phyloP scores from a whole-genome alignment of 148 eudicot species.

The Salicornia ramosissima region DNA sequence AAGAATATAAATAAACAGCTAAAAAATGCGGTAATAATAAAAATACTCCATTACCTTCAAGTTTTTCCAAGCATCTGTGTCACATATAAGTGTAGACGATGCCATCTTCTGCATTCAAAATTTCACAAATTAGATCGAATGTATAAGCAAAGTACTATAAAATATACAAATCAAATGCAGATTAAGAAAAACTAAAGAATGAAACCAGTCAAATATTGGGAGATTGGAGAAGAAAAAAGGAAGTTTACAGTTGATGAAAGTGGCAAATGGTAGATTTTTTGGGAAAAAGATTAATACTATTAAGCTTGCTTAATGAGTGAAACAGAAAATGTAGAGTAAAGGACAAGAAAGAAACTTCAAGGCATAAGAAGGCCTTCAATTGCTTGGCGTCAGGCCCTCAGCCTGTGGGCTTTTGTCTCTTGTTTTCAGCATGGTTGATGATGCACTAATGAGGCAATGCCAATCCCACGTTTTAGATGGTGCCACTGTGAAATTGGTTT shows the following conservation, averaged over 20 bases:
- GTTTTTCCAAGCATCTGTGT: conserved; percentile 68
- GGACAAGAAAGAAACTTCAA: too few relatives aligned
- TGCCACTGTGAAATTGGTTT: too few relatives aligned
- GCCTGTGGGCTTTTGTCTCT: too few relatives aligned
- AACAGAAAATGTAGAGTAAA: not conserved
- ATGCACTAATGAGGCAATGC: too few relatives aligned
- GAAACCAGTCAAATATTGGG: not conserved
- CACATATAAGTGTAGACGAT: conserved; percentile 55
- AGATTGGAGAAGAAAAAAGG: not conserved
- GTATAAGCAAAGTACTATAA: not conserved
- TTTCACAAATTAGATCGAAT: not conserved
- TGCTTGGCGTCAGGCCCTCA: too few relatives aligned
- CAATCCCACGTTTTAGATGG: too few relatives aligned
- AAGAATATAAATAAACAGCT: not conserved
- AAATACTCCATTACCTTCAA: conserved; percentile 55
- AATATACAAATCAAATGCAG: not conserved
- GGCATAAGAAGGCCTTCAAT: too few relatives aligned
- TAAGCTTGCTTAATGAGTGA: not conserved
- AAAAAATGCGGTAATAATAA: not conserved
- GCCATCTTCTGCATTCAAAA: conserved; percentile 41
- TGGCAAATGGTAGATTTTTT: not conserved
- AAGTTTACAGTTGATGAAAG: not conserved
- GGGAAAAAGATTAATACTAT: not conserved
- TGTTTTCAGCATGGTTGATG: too few relatives aligned
- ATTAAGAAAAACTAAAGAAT: not conserved